Base-by-base conservation (phyloP, 169 alveolate genomes). In the Plasmodium fragile region DNA sequence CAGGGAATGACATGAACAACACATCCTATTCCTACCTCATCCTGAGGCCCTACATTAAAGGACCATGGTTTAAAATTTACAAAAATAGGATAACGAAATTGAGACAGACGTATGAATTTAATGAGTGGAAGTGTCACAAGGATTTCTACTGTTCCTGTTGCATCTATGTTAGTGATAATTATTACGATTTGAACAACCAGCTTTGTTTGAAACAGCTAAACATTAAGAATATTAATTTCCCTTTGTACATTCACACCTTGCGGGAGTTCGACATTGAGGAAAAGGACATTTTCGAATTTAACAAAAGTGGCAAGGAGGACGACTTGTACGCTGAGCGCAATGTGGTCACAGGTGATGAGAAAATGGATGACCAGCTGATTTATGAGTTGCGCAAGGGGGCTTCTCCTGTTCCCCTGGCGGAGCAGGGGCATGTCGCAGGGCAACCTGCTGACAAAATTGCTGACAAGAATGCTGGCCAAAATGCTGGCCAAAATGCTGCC, bases 71-170 rank as follows among this genome's bases (percentile, higher is more conserved):
- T 81, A 93, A 98, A 65, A 96, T 97, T 10, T 93, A 96, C 43
- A 98, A 96, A 41, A 98, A 98, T 43, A 87, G 98, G 52, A 97
- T 97, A 53, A 98, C 97, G 55, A 94, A 97, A 80, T 95, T 97
- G 49, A 39, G 79, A 41, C 96, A 98, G 49, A 92, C 94, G 52
- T 96, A 95, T 80, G 98, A 97, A 78, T 97, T 97, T 94, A 96
- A 98, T 10, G 99, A 97, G 93, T 97, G 99, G 99, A 97, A 97
- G 92, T 97, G 98, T 83, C 98, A 97, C 87, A 94, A 98, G 30
- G 98, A 97, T 73, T 97, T 97, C 95, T 97, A 97, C 95, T 97
- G 99, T 73, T 97, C 98, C 16, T 97, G 97, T 3, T 98, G 98
- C 32, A 96, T 97, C 0, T 97, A 97, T 89, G 89, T 97, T 4